Evolutionary conservation across 2,329 filamentous ascomycete genomes (phyloP), one percentile per base, ranked within the genome.

Genomic region (Cladosporium sp.): DNA sequence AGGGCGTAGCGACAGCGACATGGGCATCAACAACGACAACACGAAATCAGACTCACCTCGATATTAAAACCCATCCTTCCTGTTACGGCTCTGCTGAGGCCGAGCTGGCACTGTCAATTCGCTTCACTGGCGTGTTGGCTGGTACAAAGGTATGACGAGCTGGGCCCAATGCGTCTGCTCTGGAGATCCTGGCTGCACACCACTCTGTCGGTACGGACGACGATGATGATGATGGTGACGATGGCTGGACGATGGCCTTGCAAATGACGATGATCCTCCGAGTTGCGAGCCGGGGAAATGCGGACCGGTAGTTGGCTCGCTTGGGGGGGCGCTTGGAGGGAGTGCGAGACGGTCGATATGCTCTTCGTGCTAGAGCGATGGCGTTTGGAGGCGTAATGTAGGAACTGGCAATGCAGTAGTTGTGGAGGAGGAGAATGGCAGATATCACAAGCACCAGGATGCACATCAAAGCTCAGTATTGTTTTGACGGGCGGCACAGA

Each of bases 261-360:
- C 47, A 41, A 60, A 60, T 24, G 55, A 44, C 41, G 59, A 52
- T 36, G 60, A 63, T 63, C 60, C 32, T 36, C 12, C 58, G 41
- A 59, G 24, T 60, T 26, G 58, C 12, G 26, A 18, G 61, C 61
- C 61, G 61, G 61, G 61, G 61, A 28, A 63, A 54, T 55, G 60
- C 60, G 60, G 60, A 54, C 32, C 24, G 49, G 36, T 57, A 26
- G 61, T 55, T 57, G 60, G 60, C 24, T 64, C 60, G 60, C 60
- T 55, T 64, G 34, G 21, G 57, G 34, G 21, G 57, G 36, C n/a
- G 24, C 24, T 24, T 26, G 15, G 11, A 32, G 24, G 57, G 52
- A 30, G 52, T 34, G 24, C 32, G 52, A 55, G 52, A 32, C 30
- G 28, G 52, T 18, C 30, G 52, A 55, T 55, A 55, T 34, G n/a